Base-by-base conservation (phyloP, 331 rosid genomes). In the Acacia concinna region DNA sequence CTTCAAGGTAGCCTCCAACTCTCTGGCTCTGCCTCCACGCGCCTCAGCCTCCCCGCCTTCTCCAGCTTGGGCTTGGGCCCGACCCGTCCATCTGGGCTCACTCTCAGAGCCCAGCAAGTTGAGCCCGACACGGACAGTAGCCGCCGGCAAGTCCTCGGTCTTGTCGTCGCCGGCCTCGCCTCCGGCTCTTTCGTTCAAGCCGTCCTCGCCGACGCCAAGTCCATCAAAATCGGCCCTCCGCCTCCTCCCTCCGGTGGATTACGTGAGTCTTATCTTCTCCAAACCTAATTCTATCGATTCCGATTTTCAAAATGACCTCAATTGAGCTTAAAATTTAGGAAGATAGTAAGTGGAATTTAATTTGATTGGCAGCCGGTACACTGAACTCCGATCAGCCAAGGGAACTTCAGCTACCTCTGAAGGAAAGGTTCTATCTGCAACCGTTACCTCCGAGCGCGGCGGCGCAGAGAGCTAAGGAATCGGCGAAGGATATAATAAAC, bases 191-290 rank as follows among this genome's bases (percentile, higher is more conserved):
- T 95, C 62, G 97, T 87, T 73, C 92, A 90, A 52, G 93, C 92
- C 30, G 97, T 91, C 14, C 90, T 95, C 57, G 99, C 99, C 34
- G 99, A 91, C 0, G 97, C 93, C 11, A 94, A 66, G 78, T 20
- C 97, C 80, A 95, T 95, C 84, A 92, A 92, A 78, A 52, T 95
- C 41, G 99, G 99, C 15, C 87, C 87, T 0, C 97, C 99, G 23
- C 99, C 97, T 4, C 85, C 96, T 15, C 97, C 84, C 9, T 92
- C 97, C 28, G 99, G 99, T 38, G 99, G 99, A 83, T 80, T 95
- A 27, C 91, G 97, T 95, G 86, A 84, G 98, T 86, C 44, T 56
- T 40, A 27, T 11, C 28, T 27, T 1, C 68, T 31, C 54, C 11
- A 14, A 20, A 8, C 2, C 18, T 59, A 59, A 59, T 20, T 8